These are phyloP conservation scores for Pouteria glomerata DNA, from an alignment of 148 eudicot genomes.

Conservation along the genomic window DNA sequence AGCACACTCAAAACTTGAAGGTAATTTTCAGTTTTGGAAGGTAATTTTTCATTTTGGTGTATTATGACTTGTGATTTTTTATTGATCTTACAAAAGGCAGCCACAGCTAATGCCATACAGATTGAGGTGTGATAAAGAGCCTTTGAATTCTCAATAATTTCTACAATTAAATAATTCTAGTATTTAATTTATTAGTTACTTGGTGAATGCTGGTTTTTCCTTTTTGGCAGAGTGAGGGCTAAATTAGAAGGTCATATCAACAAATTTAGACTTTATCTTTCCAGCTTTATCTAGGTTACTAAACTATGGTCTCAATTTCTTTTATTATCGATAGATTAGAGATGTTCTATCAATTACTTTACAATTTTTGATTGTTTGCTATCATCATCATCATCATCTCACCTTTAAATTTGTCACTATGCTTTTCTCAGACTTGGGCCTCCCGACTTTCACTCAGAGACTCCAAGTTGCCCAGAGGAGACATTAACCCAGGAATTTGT, in stretches of 20 bases:
- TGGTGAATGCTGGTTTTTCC: not conserved
- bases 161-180: not conserved
- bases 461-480: constrained; percentile 92
- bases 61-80: not conserved
- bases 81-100: constrained; percentile 53
- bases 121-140: constrained; percentile 89
- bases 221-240: not conserved
- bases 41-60: not conserved
- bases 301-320: not conserved
- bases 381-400: not conserved
- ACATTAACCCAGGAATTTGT: constrained; percentile 84
- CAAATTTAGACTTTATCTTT: too few species aligned
- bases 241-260: not conserved
- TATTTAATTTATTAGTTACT: constrained; percentile 4
- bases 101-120: constrained; percentile 53
- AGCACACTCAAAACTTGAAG: not conserved
- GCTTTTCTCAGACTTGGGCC: constrained; percentile 71
- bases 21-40: not conserved
- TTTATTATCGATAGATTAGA: not conserved
- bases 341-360: not conserved
- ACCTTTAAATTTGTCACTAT: constrained; percentile 3
- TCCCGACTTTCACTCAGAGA: constrained; percentile 84
- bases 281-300: too few species aligned
- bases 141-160: constrained; percentile 77
- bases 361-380: too few species aligned